Conservation (phyloP, 495 filamentous ascomycete species). For the Endocarpon pusillum region DNA sequence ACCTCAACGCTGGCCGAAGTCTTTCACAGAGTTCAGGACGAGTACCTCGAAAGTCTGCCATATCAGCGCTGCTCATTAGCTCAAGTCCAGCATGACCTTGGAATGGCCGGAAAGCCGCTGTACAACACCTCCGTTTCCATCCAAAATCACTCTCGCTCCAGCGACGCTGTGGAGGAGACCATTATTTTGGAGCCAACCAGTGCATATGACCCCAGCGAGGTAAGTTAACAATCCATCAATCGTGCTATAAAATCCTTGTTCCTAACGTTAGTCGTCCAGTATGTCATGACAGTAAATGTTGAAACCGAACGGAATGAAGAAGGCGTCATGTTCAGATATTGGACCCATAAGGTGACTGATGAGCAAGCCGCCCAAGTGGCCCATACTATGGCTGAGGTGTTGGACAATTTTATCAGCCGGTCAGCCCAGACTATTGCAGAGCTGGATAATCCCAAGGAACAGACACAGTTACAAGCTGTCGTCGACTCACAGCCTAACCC, state of each 20-base stretch:
- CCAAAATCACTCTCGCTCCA: conserved; percentile 24
- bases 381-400: conserved; percentile 21
- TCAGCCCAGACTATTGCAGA: no score
- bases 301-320: conserved; percentile 15
- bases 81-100: conserved; percentile 36
- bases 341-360: conserved; percentile 28
- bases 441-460: no score
- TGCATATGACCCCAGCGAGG: conserved; percentile 31
- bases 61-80: conserved; percentile 37
- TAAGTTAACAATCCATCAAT: conserved; percentile 10
- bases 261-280: conserved; percentile 6
- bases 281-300: background rate
- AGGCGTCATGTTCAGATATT: conserved; percentile 31
- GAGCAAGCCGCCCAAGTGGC: conserved; percentile 21
- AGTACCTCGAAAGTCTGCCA: conserved; percentile 29
- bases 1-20: conserved; percentile 22
- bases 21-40: conserved; percentile 27
- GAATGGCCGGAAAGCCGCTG: conserved; percentile 28
- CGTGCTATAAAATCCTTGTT: background rate
- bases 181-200: conserved; percentile 23
- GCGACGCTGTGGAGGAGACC: conserved; percentile 18
- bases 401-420: no score
- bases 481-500: no score
- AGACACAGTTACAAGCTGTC: no score
- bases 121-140: conserved; percentile 44